Percentiles rank a stretch among this genome's conserved stretches.
These are phyloP conservation scores for Porosira glacialis DNA, from an alignment of 352 stramenopile genomes.

Conservation along the genomic window DNA sequence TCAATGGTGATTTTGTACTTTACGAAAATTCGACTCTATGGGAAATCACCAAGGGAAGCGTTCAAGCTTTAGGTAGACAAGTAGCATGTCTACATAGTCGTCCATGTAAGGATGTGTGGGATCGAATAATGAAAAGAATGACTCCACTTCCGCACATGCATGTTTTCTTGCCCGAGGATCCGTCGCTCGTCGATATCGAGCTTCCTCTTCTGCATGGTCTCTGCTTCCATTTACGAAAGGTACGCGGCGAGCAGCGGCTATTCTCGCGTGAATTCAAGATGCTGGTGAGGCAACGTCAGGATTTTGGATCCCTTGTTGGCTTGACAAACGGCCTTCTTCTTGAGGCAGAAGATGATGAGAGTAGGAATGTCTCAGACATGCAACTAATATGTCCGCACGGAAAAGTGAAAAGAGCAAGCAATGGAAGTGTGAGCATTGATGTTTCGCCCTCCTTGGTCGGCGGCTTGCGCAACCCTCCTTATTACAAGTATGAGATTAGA, in stretches of 20 bases:
- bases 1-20: no score
- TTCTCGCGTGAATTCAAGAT: no score
- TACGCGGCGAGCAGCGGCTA: no score
- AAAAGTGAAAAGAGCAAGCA: background rate
- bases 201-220: constrained; percentile 10
- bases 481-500: constrained; percentile 16
- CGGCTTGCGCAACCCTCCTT: constrained; percentile 6
- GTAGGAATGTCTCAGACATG: constrained; percentile 7
- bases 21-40: no score
- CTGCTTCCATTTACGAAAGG: constrained; percentile 10
- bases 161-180: no score
- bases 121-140: no score
- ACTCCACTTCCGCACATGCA: no score
- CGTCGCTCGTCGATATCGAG: constrained; percentile 2
- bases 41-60: no score
- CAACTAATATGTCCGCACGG: constrained; percentile 12
- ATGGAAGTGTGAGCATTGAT: constrained; percentile 1
- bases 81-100: no score
- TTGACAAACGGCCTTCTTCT: constrained; percentile 14
- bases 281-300: constrained; percentile 10
- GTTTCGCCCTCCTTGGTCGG: background rate
- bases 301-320: constrained; percentile 12
- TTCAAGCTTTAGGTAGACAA: no score
- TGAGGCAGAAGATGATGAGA: background rate
- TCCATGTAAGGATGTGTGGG: no score